Percentiles rank a stretch among this genome's conserved stretches.
phyloP scores from a whole-genome alignment of 768 basidiomycete species.

The Nidularia pulvinata region DNA sequence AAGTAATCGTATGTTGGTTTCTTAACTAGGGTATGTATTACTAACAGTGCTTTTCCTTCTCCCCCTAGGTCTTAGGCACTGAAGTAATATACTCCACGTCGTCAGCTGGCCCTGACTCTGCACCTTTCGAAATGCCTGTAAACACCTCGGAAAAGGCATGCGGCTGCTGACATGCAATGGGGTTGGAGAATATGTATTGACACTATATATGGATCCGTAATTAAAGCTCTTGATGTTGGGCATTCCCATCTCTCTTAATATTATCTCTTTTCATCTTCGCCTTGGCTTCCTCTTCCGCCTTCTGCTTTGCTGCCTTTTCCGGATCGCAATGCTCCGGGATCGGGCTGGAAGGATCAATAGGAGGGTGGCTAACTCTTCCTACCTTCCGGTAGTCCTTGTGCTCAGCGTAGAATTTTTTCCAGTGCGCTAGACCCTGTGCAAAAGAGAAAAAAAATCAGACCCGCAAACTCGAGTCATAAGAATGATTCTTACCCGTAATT shows the following conservation, averaged over 20 bases:
- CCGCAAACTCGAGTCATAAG: background rate
- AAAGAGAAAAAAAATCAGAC: constrained; percentile 1
- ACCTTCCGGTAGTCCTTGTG: constrained; percentile 81
- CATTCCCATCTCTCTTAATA: constrained; percentile 13
- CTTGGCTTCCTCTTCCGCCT: constrained; percentile 25
- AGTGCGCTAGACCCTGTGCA: constrained; percentile 72
- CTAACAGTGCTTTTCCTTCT: constrained; percentile 1
- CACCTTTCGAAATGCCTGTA: too few species aligned
- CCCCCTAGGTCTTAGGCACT: too few species aligned
- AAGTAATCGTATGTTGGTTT: constrained; percentile 22
- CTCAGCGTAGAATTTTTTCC: constrained; percentile 88
- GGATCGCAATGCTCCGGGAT: constrained; percentile 75
- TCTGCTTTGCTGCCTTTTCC: constrained; percentile 42
- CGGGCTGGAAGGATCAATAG: constrained; percentile 77
- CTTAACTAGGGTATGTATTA: background rate
- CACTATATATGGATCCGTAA: constrained; percentile 2
- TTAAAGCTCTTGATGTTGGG: constrained; percentile 37
- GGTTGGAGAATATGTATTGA: background rate
- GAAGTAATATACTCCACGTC: too few species aligned
- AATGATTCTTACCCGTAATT: constrained; percentile 58
- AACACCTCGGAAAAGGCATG: too few species aligned
- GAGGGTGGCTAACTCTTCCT: constrained; percentile 73
- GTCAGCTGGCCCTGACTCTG: too few species aligned
- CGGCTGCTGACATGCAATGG: too few species aligned
- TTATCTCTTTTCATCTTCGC: constrained; percentile 12